These are phyloP conservation scores for Peterozyma toletana DNA, from an alignment of 805 yeast genomes.

Conservation along the genomic window DNA sequence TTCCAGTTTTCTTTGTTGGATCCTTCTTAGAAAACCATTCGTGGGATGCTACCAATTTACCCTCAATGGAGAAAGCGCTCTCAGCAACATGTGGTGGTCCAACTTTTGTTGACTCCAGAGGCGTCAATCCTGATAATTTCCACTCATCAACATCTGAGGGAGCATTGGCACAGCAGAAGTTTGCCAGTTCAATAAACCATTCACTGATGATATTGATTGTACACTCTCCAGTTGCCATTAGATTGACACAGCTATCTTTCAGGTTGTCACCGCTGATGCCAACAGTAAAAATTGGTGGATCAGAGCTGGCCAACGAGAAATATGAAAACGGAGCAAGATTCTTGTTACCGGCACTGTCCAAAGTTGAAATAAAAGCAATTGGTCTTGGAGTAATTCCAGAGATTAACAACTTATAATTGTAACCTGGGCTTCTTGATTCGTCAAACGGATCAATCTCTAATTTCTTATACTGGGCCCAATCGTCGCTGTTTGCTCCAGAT, in stretches of 20 bases:
- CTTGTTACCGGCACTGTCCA: slow-evolving; percentile 29
- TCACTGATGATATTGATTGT: slow-evolving; percentile 53
- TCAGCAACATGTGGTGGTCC: slow-evolving; percentile 54
- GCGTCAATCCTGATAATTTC: slow-evolving; percentile 47
- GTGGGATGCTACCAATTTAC: slow-evolving; percentile 35
- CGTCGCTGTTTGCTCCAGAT: slow-evolving; percentile 35
- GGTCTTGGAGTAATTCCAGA: slow-evolving; percentile 55
- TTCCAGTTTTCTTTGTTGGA: slow-evolving; percentile 27
- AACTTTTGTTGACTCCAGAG: slow-evolving; percentile 34
- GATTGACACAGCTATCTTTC: slow-evolving; percentile 45
- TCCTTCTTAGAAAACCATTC: slow-evolving; percentile 35
- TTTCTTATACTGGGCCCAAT: slow-evolving; percentile 39
- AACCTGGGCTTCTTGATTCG: slow-evolving; percentile 24
- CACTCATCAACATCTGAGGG: slow-evolving; percentile 50
- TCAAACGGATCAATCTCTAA: slow-evolving; percentile 41
- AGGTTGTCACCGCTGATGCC: slow-evolving; percentile 33
- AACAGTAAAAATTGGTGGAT: slow-evolving; percentile 53
- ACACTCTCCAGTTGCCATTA: slow-evolving; percentile 43
- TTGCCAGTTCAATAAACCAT: slow-evolving; percentile 62
- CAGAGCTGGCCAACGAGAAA: slow-evolving; percentile 36
- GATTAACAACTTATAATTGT: slow-evolving; percentile 43
- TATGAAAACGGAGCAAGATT: slow-evolving; percentile 61
- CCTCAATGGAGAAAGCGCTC: slow-evolving; percentile 53
- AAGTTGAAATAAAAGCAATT: slow-evolving; percentile 48
- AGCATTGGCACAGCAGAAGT: slow-evolving; percentile 36